phyloP scores from a whole-genome alignment of 805 yeast species.

The Lipomyces japonicus region DNA sequence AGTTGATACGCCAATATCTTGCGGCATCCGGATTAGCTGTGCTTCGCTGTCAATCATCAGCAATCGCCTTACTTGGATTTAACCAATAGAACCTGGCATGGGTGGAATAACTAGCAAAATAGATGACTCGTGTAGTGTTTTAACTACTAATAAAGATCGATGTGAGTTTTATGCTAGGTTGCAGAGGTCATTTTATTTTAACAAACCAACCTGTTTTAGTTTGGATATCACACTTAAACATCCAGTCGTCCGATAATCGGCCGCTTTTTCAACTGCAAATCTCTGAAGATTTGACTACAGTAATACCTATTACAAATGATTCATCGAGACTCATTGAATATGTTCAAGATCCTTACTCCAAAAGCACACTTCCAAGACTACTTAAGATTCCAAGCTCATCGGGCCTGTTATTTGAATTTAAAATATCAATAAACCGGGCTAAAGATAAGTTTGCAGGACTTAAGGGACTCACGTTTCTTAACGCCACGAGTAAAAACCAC shows the following conservation, averaged over 20 bases:
- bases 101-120: constrained; percentile 22
- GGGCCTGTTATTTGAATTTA: constrained; percentile 16
- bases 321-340: constrained; percentile 16
- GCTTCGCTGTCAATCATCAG: too few species aligned
- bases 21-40: too few species aligned
- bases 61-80: too few species aligned
- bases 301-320: constrained; percentile 6
- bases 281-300: constrained; percentile 3
- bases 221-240: constrained; percentile 5
- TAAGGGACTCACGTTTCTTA: constrained; percentile 37
- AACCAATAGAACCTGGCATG: constrained; percentile 12
- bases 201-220: constrained; percentile 1
- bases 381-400: constrained; percentile 15
- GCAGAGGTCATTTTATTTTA: background rate
- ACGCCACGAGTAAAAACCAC: constrained; percentile 30
- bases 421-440: constrained; percentile 4
- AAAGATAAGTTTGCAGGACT: constrained; percentile 10
- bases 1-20: too few species aligned
- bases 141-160: constrained; percentile 12
- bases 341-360: constrained; percentile 21
- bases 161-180: constrained; percentile 11
- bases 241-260: constrained; percentile 2
- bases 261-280: constrained; percentile 7
- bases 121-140: constrained; percentile 20
- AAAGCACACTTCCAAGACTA: constrained; percentile 15